Conservation (phyloP, 257 asterid genomes). For the Salvia miltiorrhiza region DNA sequence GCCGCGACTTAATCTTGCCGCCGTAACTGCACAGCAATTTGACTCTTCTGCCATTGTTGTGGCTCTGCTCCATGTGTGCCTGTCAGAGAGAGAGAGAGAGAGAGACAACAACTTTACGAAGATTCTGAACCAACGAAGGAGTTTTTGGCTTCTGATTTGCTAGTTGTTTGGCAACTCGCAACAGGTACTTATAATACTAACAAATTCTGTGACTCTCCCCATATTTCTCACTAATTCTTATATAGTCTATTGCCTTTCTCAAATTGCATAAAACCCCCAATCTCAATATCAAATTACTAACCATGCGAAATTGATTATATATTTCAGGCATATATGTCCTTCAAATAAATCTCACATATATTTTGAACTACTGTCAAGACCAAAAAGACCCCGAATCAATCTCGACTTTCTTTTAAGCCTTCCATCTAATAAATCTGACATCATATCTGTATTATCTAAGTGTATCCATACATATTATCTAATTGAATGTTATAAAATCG, state of each 20-base stretch:
- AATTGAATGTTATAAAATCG: too few relatives aligned
- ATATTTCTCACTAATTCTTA: background rate
- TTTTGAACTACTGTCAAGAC: too few relatives aligned
- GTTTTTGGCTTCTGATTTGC: constrained; percentile 16
- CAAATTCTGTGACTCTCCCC: background rate
- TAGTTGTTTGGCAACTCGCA: constrained; percentile 12
- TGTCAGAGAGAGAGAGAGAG: constrained; percentile 12
- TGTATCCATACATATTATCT: too few relatives aligned
- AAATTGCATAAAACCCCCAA: constrained; percentile 3
- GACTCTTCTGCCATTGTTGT: constrained; percentile 33
- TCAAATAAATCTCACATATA: too few relatives aligned
- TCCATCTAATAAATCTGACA: too few relatives aligned
- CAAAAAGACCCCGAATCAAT: too few relatives aligned
- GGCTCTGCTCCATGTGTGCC: constrained; percentile 35
- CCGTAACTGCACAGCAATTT: constrained; percentile 77
- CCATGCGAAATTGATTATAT: too few relatives aligned
- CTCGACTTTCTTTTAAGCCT: too few relatives aligned
- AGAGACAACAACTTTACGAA: constrained; percentile 2
- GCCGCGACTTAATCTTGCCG: constrained; percentile 60
- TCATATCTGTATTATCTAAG: too few relatives aligned
- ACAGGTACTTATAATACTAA: constrained; percentile 13
- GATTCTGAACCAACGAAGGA: constrained; percentile 22
- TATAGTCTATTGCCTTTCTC: background rate
- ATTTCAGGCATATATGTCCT: background rate
- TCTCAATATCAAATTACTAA: background rate